A percentile compares a stretch with the other conserved stretches of the same genome.
These are phyloP conservation scores for Suillus occidentalis DNA, from an alignment of 768 basidiomycete species.

Conservation along the genomic window DNA sequence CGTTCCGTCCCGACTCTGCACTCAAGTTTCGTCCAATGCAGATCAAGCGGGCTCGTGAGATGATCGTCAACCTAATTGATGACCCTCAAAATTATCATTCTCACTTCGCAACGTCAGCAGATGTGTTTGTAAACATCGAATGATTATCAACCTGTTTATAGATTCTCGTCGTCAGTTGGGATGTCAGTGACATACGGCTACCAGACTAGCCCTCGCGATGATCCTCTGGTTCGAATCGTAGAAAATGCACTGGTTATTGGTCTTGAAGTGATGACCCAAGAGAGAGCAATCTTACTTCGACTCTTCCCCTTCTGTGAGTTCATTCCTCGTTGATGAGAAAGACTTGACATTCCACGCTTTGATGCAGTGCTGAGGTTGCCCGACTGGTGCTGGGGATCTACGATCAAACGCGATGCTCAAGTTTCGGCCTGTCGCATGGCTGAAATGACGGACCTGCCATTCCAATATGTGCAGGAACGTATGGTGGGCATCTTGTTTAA, in stretches of 20 bases:
- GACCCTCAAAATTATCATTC: neutral
- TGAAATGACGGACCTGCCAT: constrained; percentile 6
- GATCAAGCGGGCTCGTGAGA: neutral
- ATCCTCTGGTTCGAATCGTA: constrained; percentile 1
- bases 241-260: neutral
- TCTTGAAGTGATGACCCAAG: neutral
- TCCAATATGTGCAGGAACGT: constrained; percentile 5
- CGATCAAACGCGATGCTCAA: constrained; percentile 11
- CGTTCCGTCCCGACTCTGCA: neutral
- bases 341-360: neutral
- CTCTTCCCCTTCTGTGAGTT: constrained; percentile 9
- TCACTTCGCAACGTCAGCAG: neutral
- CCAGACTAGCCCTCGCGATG: neutral
- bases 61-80: neutral
- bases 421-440: neutral
- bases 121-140: neutral
- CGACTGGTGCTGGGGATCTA: constrained; percentile 14
- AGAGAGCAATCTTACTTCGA: constrained; percentile 1
- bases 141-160: neutral
- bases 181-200: constrained; percentile 9
- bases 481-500: constrained; percentile 4
- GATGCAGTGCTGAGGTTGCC: constrained; percentile 12
- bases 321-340: constrained; percentile 6
- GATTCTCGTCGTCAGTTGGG: neutral
- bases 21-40: neutral